Conservation (phyloP, 2,329 filamentous ascomycete genomes). For the Mycosphaerelloides madeirae region DNA sequence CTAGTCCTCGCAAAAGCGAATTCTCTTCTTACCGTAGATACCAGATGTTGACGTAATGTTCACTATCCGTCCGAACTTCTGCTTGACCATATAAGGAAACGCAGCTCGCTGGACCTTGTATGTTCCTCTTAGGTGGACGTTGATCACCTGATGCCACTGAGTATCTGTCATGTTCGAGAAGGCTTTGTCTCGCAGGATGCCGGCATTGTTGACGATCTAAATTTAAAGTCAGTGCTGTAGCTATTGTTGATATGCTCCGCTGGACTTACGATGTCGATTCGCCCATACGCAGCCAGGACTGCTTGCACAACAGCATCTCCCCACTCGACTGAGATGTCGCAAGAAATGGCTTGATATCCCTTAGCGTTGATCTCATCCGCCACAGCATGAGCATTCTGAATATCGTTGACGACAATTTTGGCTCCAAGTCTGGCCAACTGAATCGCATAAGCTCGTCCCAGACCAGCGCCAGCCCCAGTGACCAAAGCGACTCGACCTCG, state of each 20-base stretch:
- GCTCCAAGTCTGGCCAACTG: conserved; percentile 81
- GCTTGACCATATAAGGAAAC: conserved; percentile 96
- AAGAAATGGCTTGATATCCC: too few species aligned
- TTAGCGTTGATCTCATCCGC: conserved; percentile 94
- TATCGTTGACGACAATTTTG: conserved; percentile 88
- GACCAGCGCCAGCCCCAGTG: conserved; percentile 83
- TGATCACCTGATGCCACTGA: conserved; percentile 85
- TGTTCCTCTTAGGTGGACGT: conserved; percentile 88
- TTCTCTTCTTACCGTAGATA: too few species aligned
- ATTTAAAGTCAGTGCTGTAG: too few species aligned
- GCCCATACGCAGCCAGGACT: conserved; percentile 87
- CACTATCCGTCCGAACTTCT: conserved; percentile 94
- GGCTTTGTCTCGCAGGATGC: conserved; percentile 95
- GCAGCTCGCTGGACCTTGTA: conserved; percentile 97
- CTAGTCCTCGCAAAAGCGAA: too few species aligned
- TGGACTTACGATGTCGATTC: conserved; percentile 88
- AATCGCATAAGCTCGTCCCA: conserved; percentile 84
- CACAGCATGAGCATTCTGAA: conserved; percentile 84
- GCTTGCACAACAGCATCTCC: conserved; percentile 93
- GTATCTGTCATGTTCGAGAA: conserved; percentile 96
- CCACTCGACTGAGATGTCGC: too few species aligned
- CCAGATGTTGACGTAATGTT: conserved; percentile 97
- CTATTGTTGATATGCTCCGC: too few species aligned
- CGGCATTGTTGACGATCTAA: conserved; percentile 98
- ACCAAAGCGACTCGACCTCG: conserved; percentile 79